A percentile compares a stretch with the other conserved stretches of the same genome.
Conservation (phyloP, 441 rosid species). For the Corymbia citriodora region DNA sequence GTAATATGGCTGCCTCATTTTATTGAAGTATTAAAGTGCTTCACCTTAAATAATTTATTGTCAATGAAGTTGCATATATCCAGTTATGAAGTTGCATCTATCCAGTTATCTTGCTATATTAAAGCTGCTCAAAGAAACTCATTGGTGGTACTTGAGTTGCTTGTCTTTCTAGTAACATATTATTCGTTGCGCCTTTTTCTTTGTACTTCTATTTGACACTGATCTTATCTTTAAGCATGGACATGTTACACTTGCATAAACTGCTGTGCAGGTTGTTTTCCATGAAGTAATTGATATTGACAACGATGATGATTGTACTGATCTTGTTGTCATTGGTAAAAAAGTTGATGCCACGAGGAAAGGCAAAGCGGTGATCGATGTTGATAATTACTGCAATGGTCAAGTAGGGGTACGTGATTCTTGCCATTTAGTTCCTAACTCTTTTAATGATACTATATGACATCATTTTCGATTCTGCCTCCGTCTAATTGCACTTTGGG, state of each 20-base stretch:
- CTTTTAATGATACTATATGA: background rate
- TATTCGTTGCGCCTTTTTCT: background rate
- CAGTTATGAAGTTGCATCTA: background rate
- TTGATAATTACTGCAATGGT: conserved; percentile 13
- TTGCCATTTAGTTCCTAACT: background rate
- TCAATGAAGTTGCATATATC: no score
- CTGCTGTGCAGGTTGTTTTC: conserved; percentile 27
- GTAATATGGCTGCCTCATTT: background rate
- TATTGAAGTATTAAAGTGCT: background rate
- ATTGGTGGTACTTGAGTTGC: background rate
- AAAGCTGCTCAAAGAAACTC: background rate
- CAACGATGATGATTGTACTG: conserved; percentile 40
- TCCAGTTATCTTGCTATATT: background rate
- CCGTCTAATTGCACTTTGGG: background rate
- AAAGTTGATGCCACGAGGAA: conserved; percentile 34
- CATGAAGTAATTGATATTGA: conserved; percentile 54
- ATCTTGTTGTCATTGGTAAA: conserved; percentile 28
- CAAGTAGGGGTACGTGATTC: conserved; percentile 22
- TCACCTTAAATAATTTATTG: background rate
- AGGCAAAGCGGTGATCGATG: conserved; percentile 46
- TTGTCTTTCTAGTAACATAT: background rate
- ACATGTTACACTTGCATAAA: background rate
- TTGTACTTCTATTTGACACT: background rate
- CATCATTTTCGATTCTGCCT: background rate
- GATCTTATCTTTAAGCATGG: background rate